These are phyloP conservation scores for Eucalyptus cloeziana DNA, from an alignment of 345 rosid genomes.

Conservation along the genomic window DNA sequence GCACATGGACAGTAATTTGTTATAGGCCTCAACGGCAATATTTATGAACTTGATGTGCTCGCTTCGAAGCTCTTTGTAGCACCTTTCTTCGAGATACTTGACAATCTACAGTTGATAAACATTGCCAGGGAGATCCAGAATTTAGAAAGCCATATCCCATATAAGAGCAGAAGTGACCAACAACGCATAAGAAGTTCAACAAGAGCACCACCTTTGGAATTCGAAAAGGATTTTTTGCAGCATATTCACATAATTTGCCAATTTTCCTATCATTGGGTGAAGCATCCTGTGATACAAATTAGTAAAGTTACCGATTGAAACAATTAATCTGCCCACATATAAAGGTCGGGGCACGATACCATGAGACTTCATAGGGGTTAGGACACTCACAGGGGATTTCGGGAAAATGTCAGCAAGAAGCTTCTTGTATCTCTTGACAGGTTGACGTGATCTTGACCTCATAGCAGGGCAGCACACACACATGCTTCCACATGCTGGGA, in stretches of 20 bases:
- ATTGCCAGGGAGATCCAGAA: neutral
- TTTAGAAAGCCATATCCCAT: neutral
- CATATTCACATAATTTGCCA: conserved; percentile 84
- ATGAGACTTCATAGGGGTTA: neutral
- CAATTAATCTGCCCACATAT: neutral
- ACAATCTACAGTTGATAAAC: conserved; percentile 45
- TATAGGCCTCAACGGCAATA: conserved; percentile 58
- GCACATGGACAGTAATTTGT: conserved; percentile 67
- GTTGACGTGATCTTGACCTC: conserved; percentile 96
- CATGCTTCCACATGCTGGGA: conserved; percentile 96
- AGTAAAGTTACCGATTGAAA: neutral
- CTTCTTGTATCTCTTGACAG: conserved; percentile 94
- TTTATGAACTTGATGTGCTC: conserved; percentile 58
- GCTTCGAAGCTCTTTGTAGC: conserved; percentile 72
- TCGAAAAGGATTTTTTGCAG: conserved; percentile 74
- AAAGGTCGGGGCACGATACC: neutral
- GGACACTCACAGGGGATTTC: conserved; percentile 55
- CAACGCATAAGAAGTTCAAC: neutral
- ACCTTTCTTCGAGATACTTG: conserved; percentile 85
- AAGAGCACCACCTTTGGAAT: conserved; percentile 66
- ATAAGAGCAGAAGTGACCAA: neutral
- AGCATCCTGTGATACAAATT: conserved; percentile 41
- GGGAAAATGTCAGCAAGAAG: conserved; percentile 89
- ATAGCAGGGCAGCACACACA: conserved; percentile 96
- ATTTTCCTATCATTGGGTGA: conserved; percentile 75